phyloP scores from a whole-genome alignment of 768 basidiomycete genomes.

The Amylocystis lapponica region DNA sequence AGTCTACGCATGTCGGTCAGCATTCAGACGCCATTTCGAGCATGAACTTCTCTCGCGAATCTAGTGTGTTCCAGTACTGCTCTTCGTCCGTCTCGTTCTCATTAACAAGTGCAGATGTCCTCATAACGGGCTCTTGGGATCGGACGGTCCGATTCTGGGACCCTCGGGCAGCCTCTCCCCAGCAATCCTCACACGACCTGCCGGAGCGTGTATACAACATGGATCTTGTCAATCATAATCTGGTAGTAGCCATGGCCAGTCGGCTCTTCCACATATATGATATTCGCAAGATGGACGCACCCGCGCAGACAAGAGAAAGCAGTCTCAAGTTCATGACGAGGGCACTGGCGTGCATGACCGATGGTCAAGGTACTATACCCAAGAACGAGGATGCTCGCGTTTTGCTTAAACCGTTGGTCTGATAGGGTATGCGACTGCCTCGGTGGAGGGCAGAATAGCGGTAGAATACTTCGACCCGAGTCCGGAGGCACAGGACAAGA shows the following conservation, averaged over 20 bases:
- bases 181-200: conserved; percentile 56
- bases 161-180: conserved; percentile 51
- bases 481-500: conserved; percentile 69
- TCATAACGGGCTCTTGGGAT: conserved; percentile 93
- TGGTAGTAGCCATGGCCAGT: conserved; percentile 92
- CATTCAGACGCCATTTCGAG: conserved; percentile 78
- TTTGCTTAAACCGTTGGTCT: background rate
- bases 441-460: conserved; percentile 93
- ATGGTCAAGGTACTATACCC: conserved; percentile 76
- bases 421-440: conserved; percentile 84
- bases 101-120: conserved; percentile 39
- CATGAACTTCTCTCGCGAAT: conserved; percentile 62
- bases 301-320: conserved; percentile 81
- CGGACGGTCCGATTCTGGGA: conserved; percentile 87
- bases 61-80: conserved; percentile 42
- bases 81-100: background rate
- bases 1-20: conserved; percentile 67
- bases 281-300: conserved; percentile 67
- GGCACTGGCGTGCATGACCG: conserved; percentile 85
- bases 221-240: conserved; percentile 68
- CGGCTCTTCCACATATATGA: conserved; percentile 89
- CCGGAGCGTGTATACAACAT: conserved; percentile 86
- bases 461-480: conserved; percentile 94
- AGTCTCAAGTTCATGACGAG: conserved; percentile 95
- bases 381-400: too few species aligned